Conservation (phyloP, 768 basidiomycete genomes). For the Leccinum subgranulosum region DNA sequence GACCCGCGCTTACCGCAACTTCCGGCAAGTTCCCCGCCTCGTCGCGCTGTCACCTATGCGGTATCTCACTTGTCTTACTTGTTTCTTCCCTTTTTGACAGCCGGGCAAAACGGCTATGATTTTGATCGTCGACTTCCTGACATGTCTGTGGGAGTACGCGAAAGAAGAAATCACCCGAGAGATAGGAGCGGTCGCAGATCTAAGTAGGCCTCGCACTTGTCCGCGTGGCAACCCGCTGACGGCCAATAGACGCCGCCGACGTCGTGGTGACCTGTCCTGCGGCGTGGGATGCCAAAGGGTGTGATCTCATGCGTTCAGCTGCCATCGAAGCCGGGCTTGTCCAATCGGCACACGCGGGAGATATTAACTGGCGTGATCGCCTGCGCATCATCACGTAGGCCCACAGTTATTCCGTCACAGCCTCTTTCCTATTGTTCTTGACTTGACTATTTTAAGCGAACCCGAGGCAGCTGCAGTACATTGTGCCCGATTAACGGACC, state of each 20-base stretch:
- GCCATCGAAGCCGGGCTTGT: slow-evolving; percentile 82
- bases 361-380: slow-evolving; percentile 75
- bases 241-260: slow-evolving; percentile 65
- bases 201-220: slow-evolving; percentile 47
- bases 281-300: slow-evolving; percentile 86
- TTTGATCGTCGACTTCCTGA: slow-evolving; percentile 80
- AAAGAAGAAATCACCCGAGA: slow-evolving; percentile 85
- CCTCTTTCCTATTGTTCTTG: neutral
- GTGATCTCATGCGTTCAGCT: slow-evolving; percentile 81
- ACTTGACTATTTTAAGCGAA: slow-evolving; percentile 38
- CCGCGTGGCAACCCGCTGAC: neutral
- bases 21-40: slow-evolving; percentile 51
- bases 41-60: neutral
- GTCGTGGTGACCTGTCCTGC: slow-evolving; percentile 88
- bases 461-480: slow-evolving; percentile 91
- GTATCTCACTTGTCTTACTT: neutral
- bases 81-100: slow-evolving; percentile 33
- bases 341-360: slow-evolving; percentile 64
- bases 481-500: slow-evolving; percentile 75
- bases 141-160: slow-evolving; percentile 83
- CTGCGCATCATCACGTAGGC: slow-evolving; percentile 74
- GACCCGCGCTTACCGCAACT: slow-evolving; percentile 78
- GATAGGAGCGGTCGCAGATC: slow-evolving; percentile 81
- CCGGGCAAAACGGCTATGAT: slow-evolving; percentile 73
- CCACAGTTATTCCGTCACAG: slow-evolving; percentile 2